These are phyloP conservation scores for Trichoderma guizhouense DNA, from an alignment of 2,329 filamentous ascomycete genomes.

Conservation along the genomic window DNA sequence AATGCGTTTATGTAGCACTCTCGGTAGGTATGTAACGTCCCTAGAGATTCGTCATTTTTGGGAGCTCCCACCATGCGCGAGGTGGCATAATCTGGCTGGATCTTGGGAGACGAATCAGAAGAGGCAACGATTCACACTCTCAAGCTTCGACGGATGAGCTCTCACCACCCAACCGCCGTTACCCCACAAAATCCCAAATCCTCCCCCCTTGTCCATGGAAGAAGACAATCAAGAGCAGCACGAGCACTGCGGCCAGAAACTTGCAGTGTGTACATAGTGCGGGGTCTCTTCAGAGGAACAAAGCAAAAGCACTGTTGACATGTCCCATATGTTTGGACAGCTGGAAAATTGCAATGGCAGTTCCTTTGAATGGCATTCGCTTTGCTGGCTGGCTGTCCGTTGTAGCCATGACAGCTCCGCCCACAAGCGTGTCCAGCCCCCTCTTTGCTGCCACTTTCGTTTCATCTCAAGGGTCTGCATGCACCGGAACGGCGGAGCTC, in stretches of 20 bases:
- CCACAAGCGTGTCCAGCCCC: neutral
- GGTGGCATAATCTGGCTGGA: neutral
- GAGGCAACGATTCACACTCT: neutral
- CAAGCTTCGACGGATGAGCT: neutral
- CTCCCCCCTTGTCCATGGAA: neutral
- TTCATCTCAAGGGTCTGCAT: slow-evolving; percentile 2
- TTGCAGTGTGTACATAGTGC: neutral
- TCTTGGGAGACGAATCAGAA: slow-evolving; percentile 6
- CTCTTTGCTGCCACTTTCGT: neutral
- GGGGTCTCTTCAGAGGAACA: neutral
- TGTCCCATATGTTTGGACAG: neutral
- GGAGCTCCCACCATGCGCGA: neutral
- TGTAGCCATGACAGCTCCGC: neutral
- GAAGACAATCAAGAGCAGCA: neutral
- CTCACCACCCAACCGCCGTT: neutral
- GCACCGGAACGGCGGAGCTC: slow-evolving; percentile 3
- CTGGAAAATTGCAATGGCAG: neutral
- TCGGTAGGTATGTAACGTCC: slow-evolving; percentile 9
- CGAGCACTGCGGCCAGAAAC: neutral
- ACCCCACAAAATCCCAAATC: neutral
- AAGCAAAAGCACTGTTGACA: neutral
- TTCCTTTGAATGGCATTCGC: neutral
- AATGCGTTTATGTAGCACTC: slow-evolving; percentile 27
- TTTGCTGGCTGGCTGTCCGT: neutral
- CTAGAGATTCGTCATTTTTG: slow-evolving; percentile 5